Conservation (phyloP, 331 rosid genomes). For the Saraca asoca region DNA sequence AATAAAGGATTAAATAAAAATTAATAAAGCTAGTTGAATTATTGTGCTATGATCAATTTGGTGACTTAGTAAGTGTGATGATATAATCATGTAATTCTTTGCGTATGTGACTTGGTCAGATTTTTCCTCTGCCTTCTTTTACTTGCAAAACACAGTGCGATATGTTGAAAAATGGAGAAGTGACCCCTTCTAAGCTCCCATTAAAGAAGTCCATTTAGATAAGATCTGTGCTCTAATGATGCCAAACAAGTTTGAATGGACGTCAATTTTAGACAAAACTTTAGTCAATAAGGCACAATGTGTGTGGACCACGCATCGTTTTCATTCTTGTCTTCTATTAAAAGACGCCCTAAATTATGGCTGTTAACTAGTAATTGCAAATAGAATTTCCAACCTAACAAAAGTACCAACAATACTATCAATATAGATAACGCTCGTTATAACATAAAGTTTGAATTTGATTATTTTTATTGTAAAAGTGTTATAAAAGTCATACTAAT, state of each 20-base stretch:
- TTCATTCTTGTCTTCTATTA: background rate
- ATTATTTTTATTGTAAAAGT: no score
- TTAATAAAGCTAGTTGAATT: background rate
- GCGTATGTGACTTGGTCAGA: background rate
- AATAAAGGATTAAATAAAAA: background rate
- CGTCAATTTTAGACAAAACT: constrained; percentile 22
- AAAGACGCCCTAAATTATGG: background rate
- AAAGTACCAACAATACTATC: background rate
- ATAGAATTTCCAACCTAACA: no score
- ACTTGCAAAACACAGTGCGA: background rate
- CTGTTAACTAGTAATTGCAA: no score
- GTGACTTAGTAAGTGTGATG: background rate
- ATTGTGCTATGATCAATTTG: background rate
- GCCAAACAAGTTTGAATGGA: constrained; percentile 1
- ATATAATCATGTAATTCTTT: constrained; percentile 1
- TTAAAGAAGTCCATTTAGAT: background rate
- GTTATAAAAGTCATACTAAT: no score
- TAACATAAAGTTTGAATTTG: no score
- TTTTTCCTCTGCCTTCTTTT: background rate
- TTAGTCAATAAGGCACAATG: constrained; percentile 16
- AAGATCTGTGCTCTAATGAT: constrained; percentile 1
- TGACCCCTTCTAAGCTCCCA: background rate
- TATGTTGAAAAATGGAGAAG: background rate
- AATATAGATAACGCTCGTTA: background rate
- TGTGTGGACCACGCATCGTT: constrained; percentile 25